A percentile compares a stretch with the other conserved stretches of the same genome.
Conservation (phyloP, 2,329 filamentous ascomycete species). For the Epichloe hybrida region DNA sequence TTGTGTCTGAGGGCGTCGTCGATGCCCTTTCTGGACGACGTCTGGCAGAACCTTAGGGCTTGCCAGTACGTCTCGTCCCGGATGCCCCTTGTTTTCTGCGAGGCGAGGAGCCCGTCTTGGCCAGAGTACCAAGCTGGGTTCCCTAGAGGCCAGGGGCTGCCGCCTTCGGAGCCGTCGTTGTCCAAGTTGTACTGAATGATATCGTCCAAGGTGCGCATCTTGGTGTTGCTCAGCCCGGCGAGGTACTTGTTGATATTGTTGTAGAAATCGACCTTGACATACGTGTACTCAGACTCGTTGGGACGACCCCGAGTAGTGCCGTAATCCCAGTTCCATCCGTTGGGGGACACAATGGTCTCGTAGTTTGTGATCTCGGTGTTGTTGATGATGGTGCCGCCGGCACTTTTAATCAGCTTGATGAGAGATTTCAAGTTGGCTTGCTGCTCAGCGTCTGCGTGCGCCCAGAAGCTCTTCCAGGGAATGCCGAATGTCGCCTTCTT, state of each 20-base stretch:
- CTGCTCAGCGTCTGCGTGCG: constrained; percentile 42
- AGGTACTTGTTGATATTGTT: constrained; percentile 49
- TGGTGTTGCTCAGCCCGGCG: constrained; percentile 46
- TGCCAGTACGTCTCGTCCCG: constrained; percentile 54
- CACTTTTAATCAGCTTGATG: constrained; percentile 38
- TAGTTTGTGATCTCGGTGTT: constrained; percentile 54
- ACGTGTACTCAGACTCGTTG: constrained; percentile 64
- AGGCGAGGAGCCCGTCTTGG: constrained; percentile 57
- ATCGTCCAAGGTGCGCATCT: constrained; percentile 46
- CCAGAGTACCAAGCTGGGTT: constrained; percentile 54
- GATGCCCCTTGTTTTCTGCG: constrained; percentile 44
- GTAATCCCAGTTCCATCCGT: constrained; percentile 66
- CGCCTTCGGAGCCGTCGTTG: constrained; percentile 55
- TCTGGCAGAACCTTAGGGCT: constrained; percentile 48
- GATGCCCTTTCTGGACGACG: constrained; percentile 51
- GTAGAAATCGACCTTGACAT: constrained; percentile 59
- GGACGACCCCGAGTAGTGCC: constrained; percentile 45
- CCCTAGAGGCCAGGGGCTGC: constrained; percentile 37
- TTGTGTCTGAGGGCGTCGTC: constrained; percentile 47
- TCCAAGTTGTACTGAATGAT: constrained; percentile 51
- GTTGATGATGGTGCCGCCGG: constrained; percentile 56
- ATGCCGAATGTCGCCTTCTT: constrained; percentile 53
- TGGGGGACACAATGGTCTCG: constrained; percentile 46
- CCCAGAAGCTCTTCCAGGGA: constrained; percentile 62
- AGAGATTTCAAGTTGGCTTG: constrained; percentile 32